Base-by-base conservation (phyloP, 371 early-diverging fungal species). In the Mucor racemosus region DNA sequence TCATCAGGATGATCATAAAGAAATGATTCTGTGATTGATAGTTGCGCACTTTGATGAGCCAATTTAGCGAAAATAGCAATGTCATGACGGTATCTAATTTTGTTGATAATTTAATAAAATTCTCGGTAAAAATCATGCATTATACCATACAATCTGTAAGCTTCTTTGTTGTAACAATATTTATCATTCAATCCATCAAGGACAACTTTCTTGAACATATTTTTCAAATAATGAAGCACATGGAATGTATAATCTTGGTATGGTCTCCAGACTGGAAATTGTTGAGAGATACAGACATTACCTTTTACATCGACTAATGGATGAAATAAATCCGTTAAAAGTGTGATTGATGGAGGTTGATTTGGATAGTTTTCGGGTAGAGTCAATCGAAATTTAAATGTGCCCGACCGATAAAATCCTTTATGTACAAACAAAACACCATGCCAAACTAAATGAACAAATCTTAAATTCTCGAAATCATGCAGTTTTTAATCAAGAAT, bases 271-370 rank as follows among this genome's bases (percentile, higher is more conserved):
- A 81, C 80, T 3, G 92, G 88, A 68, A 95, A 94, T 72, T 90
- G 92, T 54, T 91, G 92, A 56, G 87, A 78, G 6, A 94, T 75
- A 7, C 82, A 84, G 58, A 95, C 84, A 33, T 80, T 72, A 7
- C 94, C 92, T 6, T 82, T 81, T 17, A 71, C 69, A 73, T 94
- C 92, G 10, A 99, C 90, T n/a, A 97, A 86, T 36, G 99, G 99
- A 76, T 99, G 99, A 80, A 94, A 95, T 86, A 97, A 91, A 34
- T 93, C 91, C 15, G 94, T 94, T 40, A 89, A 63, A 73, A 99
- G 96, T 14, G 86, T 86, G n/a, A 99, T 93, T 0, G 89, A 77
- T 0, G 99, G 99, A 17, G 93, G 90, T 38, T 84, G 76, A 11
- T 91, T 85, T 5, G 99, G 99, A 66, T 93, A 93, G 31, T 88